Evolutionary conservation across 805 yeast species (phyloP).

Genomic region (Lachancea sp.): DNA sequence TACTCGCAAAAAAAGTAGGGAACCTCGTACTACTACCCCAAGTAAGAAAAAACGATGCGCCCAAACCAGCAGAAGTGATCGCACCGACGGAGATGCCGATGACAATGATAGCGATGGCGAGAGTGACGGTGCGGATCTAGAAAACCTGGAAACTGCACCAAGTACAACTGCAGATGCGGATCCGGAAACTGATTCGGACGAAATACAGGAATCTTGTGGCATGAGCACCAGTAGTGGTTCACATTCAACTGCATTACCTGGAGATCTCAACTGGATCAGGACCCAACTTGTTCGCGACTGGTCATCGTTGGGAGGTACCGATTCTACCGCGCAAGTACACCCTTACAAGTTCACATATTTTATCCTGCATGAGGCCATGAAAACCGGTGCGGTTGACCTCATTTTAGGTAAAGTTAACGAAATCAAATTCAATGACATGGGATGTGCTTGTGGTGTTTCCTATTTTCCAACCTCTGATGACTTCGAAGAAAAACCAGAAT

Average conservation of each 20-base stretch:
- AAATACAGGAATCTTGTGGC: conserved; percentile 7
- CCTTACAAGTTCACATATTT: conserved; percentile 91
- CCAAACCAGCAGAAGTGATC: conserved; percentile 3
- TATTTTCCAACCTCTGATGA: conserved; percentile 38
- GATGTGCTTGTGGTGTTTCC: conserved; percentile 65
- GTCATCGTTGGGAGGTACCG: conserved; percentile 75
- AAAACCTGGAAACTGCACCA: background rate
- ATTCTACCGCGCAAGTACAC: conserved; percentile 93
- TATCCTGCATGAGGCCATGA: conserved; percentile 71
- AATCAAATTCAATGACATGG: conserved; percentile 54
- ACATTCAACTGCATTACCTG: conserved; percentile 40
- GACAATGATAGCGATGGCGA: conserved; percentile 6
- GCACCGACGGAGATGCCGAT: background rate
- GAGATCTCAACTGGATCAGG: conserved; percentile 71
- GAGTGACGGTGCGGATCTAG: conserved; percentile 6
- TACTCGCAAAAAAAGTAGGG: conserved; percentile 6
- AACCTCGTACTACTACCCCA: conserved; percentile 10
- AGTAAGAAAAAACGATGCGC: conserved; percentile 12
- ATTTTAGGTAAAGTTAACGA: conserved; percentile 78
- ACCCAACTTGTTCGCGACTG: conserved; percentile 59
- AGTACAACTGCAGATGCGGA: background rate
- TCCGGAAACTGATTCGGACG: conserved; percentile 4
- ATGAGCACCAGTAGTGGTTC: conserved; percentile 6
- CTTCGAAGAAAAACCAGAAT: conserved; percentile 32
- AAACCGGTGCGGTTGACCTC: conserved; percentile 75